Percentiles rank a stretch among this genome's conserved stretches.
Evolutionary conservation across 371 early-diverging fungal genomes (phyloP).

Genomic region (Smittium mucronatum): DNA sequence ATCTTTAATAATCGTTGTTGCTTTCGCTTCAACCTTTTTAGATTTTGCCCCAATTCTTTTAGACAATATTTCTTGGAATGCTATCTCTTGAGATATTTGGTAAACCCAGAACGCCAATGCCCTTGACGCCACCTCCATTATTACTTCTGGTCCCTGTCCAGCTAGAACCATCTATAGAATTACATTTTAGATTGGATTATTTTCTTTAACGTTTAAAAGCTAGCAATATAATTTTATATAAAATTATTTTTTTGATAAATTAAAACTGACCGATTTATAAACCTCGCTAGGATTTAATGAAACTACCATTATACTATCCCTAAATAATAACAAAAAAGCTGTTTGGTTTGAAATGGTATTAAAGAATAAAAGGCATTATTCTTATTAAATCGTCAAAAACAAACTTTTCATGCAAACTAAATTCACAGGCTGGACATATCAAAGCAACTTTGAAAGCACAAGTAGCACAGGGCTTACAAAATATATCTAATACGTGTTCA

Average conservation of each 20-base stretch:
- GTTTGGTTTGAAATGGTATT: no score
- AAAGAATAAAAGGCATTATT: neutral
- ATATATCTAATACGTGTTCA: conserved; percentile 12
- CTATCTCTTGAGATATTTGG: conserved; percentile 9
- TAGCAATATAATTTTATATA: neutral
- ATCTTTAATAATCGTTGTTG: conserved; percentile 9
- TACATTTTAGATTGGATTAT: neutral
- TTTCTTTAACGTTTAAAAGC: neutral
- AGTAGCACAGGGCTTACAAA: conserved; percentile 8
- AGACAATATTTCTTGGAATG: conserved; percentile 7
- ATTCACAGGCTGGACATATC: conserved; percentile 10
- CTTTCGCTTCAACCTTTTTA: conserved; percentile 11
- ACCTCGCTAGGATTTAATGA: conserved; percentile 5
- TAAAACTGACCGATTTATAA: conserved; percentile 7
- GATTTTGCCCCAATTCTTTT: conserved; percentile 6
- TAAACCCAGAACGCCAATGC: conserved; percentile 11
- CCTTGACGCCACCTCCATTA: conserved; percentile 9
- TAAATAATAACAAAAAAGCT: neutral
- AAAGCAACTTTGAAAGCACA: conserved; percentile 6
- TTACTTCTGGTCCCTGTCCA: conserved; percentile 10
- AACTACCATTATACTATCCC: conserved; percentile 6
- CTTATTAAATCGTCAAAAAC: neutral
- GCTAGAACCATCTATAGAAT: conserved; percentile 11
- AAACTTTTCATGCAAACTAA: conserved; percentile 7
- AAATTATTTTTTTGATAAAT: neutral